Conservation (phyloP, 306 rosid species). For the Medicago lupulina region DNA sequence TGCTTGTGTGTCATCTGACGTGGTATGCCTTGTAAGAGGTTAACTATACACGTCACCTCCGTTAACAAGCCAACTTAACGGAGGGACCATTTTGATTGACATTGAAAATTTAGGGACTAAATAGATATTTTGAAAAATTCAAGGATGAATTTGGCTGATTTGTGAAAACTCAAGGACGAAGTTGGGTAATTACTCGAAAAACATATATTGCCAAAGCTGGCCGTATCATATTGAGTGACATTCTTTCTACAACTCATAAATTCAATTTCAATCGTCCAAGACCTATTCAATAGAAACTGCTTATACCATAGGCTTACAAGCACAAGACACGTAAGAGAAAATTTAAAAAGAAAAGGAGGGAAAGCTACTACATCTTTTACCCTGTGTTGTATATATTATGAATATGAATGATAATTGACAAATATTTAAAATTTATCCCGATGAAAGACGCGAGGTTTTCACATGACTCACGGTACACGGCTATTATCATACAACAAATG, state of each 20-base stretch:
- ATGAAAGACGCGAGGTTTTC: slow-evolving; percentile 38
- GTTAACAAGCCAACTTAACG: no score
- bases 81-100: no score
- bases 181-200: no score
- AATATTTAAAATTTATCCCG: slow-evolving; percentile 37
- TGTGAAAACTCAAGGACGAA: no score
- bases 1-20: no score
- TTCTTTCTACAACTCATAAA: background rate
- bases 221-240: background rate
- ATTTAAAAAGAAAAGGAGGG: background rate
- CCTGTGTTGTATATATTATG: slow-evolving; percentile 35
- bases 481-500: slow-evolving; percentile 57
- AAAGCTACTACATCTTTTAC: background rate
- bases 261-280: background rate
- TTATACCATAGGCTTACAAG: background rate
- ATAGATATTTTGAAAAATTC: no score
- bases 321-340: background rate
- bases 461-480: slow-evolving; percentile 35
- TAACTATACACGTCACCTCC: no score
- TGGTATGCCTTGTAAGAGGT: no score
- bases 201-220: background rate
- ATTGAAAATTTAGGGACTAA: no score
- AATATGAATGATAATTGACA: slow-evolving; percentile 18
- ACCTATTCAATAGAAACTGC: slow-evolving; percentile 28
- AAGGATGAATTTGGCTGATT: no score